Conservation (phyloP, 2,329 filamentous ascomycete species). For the Fusarium tricinctum region DNA sequence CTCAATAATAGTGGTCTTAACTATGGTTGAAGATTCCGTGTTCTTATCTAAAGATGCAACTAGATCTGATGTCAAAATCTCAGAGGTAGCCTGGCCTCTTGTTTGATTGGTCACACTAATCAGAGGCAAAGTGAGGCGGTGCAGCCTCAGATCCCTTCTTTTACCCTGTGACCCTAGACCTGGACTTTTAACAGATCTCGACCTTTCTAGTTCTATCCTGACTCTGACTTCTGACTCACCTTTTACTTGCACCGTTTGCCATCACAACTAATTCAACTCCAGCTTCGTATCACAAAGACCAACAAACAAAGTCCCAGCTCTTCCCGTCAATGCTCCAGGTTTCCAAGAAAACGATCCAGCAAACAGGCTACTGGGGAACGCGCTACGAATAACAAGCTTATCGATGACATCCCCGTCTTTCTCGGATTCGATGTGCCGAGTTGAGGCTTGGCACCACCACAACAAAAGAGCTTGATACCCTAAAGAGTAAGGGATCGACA, state of each 20-base stretch:
- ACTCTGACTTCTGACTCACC: conserved; percentile 32
- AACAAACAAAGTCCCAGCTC: conserved; percentile 8
- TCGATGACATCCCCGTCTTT: conserved; percentile 25
- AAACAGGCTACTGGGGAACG: conserved; percentile 40
- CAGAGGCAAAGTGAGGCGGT: conserved; percentile 45
- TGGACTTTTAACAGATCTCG: conserved; percentile 14
- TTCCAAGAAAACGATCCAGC: conserved; percentile 20
- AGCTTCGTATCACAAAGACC: conserved; percentile 1
- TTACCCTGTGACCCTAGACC: conserved; percentile 5
- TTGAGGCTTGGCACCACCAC: conserved; percentile 30
- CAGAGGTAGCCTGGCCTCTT: conserved; percentile 17
- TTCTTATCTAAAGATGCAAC: conserved; percentile 3
- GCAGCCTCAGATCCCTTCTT: conserved; percentile 17
- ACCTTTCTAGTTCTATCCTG: conserved; percentile 23
- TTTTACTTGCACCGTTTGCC: background rate
- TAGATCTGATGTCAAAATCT: background rate
- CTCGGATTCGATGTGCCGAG: conserved; percentile 34
- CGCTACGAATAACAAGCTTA: conserved; percentile 34
- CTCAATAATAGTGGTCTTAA: too few relatives aligned
- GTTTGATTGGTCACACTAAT: conserved; percentile 30
- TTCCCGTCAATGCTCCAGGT: conserved; percentile 3
- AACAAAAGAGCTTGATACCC: background rate
- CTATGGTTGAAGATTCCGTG: background rate
- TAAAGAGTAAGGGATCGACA: conserved; percentile 26
- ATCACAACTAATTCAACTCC: background rate